Conservation (phyloP, 345 rosid species). For the Excoecaria cochinchinensis region DNA sequence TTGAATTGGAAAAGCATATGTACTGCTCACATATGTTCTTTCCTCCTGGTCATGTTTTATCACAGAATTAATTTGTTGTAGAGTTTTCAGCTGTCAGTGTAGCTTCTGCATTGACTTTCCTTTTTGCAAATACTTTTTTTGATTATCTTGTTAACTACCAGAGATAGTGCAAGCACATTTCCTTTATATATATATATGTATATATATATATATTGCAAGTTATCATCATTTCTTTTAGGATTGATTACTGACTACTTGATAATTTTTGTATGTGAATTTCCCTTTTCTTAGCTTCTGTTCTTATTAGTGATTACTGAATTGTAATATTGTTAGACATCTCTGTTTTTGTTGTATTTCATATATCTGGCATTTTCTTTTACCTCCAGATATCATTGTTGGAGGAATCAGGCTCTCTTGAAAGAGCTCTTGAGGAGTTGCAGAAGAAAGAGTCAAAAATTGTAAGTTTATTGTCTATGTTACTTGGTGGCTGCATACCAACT, state of each 20-base stretch:
- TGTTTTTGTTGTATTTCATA: not conserved
- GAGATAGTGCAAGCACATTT: not conserved
- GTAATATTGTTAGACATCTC: not conserved
- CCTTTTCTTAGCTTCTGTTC: not conserved
- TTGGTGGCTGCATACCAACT: not conserved
- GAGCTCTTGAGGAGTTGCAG: slow-evolving; percentile 80
- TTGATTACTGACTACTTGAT: not conserved
- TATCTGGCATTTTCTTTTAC: slow-evolving; percentile 7
- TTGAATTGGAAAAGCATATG: slow-evolving; percentile 5
- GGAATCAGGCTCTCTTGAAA: slow-evolving; percentile 65
- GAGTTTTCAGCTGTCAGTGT: not conserved
- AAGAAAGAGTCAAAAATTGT: slow-evolving; percentile 79
- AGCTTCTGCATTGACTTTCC: not conserved
- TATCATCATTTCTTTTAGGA: not conserved
- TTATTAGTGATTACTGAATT: not conserved
- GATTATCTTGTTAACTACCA: slow-evolving; percentile 1
- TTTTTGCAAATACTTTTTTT: not conserved
- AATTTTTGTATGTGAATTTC: not conserved
- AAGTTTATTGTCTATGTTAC: slow-evolving; percentile 25
- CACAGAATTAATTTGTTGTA: not conserved
- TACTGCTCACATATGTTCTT: not conserved
- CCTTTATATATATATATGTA: no score
- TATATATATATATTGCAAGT: not conserved
- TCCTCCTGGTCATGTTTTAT: not conserved
- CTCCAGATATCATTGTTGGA: slow-evolving; percentile 83